Base-by-base conservation (phyloP, 2,329 filamentous ascomycete genomes). In the Penicillium rolfsii region DNA sequence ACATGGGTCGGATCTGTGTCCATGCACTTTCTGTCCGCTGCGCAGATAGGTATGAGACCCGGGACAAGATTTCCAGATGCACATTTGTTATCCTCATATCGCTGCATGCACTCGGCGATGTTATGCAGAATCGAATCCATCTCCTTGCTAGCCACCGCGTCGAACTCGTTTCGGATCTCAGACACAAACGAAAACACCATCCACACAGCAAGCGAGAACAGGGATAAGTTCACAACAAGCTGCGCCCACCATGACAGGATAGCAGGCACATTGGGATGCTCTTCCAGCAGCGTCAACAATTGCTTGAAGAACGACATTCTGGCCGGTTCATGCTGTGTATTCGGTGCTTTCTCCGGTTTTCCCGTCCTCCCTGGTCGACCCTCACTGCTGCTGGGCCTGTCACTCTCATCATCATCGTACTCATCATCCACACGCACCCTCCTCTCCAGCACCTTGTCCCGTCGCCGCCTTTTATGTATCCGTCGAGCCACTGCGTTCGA, bases 21-120 rank as follows among this genome's bases (percentile, higher is more conserved):
- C 91, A 97, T 97, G 77, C 95, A 98, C 35, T 86, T 82, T 65
- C 89, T 87, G 94, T 94, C 98, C 63, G 89, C 85, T 36, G 87
- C 85, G 74, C 95, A 99, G 4, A 89, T 80, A 0, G 78, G 79
- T 63, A 89, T 85, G 68, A 98, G 81, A 0, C 90, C 91, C 0
- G 93, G 94, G 3, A 90, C 78, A 14, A 89, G 84, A 19, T 84
- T 84, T 2, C 84, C 82, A 0, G 83, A 85, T 1, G 83, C 85
- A 75, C 95, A 99, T 40, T 83, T 82, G 71, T 99, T 99, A 52
- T 87, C 83, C 1, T 83, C 80, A 75, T 90, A 99, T 64, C 94
- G 83, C 41, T 85, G 84, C 2, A 85, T 84, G 74, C 95, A 99
- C 6, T 83, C 81, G 1, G 86, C 83, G 74, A 95, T 95, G 64